Evolutionary conservation across 805 yeast species (phyloP), one percentile per base, ranked within the genome.

Genomic region (Torulaspora maleeae): DNA sequence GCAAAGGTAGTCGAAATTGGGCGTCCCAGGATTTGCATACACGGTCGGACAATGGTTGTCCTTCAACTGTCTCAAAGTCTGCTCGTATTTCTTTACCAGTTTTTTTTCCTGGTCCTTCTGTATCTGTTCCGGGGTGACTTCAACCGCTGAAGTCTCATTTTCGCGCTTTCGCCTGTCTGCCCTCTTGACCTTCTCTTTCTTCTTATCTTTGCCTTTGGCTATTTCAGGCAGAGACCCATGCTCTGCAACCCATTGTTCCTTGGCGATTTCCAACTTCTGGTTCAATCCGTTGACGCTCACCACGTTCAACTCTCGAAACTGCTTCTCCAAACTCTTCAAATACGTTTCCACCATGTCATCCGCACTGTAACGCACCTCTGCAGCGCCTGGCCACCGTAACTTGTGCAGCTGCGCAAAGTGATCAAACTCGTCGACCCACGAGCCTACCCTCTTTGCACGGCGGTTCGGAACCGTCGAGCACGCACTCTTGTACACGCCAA

Each of bases 1-100:
- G 38, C 43, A 28, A 12, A 61, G 41, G 42, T 61, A 58, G n/a
- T 47, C 49, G 30, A 56, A 54, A 36, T 50, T 50, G 10, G 49
- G 17, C 2, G 51, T 44, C 4, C 53, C 53, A 2, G 66, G 63
- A n/a, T 36, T 24, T 13, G 56, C 50, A 40, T 48, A 47, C 16
- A 59, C 50, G 27, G 41, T 49, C 9, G 67, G 67, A 11, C 39
- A 37, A 46, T 60, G 64, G 5, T 50, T 47, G 9, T 51, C 45
- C 38, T 48, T 52, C 2, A 57, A 39, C 10, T 45, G 44, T 13
- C 50, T 50, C 22, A 57, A 28, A 17, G 39, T 44, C 29, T 30
- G 43, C 9, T 47, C 49, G 37, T 54, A 53, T 15, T 38, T 30
- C 27, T 39, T 45, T 17, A 47, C 50, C 13, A 41, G 4, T 27